These are phyloP conservation scores for Hordeum vulgare DNA, from an alignment of 176 grass and related monocot genomes.

Conservation along the genomic window MorexV3_pseudomolecules_assembly NC_058524.1:448571392-448571891, in stretches of 20 bases:
- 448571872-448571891: conserved; percentile 5
- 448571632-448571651: conserved; percentile 19
- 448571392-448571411: conserved; percentile 39
- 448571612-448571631: conserved; percentile 26
- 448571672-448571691: conserved; percentile 34
- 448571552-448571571: conserved; percentile 22
- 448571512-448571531: conserved; percentile 23
- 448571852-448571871: not conserved
- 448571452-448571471: conserved; percentile 34
- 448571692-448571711: conserved; percentile 68
- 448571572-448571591: conserved; percentile 27
- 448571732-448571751: conserved; percentile 89
- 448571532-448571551: conserved; percentile 25
- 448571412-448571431: conserved; percentile 9
- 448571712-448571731: conserved; percentile 76
- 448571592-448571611: conserved; percentile 26
- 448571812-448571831: conserved; percentile 68
- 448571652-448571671: not conserved
- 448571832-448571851: conserved; percentile 14
- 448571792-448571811: conserved; percentile 56
- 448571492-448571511: conserved; percentile 46
- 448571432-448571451: conserved; percentile 31
- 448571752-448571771: conserved; percentile 70
- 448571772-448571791: conserved; percentile 72
- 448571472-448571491: conserved; percentile 46